These are phyloP conservation scores for Flammula alnicola DNA, from an alignment of 1,284 basidiomycete species.

Conservation along the genomic window DNA sequence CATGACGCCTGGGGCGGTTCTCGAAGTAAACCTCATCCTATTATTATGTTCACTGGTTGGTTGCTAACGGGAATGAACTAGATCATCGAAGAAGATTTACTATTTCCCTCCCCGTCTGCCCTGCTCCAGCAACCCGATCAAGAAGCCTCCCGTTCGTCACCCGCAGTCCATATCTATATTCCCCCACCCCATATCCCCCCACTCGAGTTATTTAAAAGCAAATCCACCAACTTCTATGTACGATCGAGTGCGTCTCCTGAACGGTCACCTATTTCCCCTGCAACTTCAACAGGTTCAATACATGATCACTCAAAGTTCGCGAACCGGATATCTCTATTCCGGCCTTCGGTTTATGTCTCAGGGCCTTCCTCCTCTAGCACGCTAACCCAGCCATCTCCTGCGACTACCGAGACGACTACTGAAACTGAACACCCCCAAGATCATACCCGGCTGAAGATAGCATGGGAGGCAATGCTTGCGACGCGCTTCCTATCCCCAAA, in stretches of 20 bases:
- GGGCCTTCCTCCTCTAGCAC: constrained; percentile 8
- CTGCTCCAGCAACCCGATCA: constrained; percentile 30
- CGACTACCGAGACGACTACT: neutral
- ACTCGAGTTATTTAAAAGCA: constrained; percentile 18
- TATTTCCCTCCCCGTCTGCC: constrained; percentile 61
- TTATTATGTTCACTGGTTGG: neutral
- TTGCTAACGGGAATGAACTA: constrained; percentile 29
- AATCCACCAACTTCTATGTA: constrained; percentile 18
- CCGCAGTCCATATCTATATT: constrained; percentile 8
- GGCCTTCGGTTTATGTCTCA: neutral
- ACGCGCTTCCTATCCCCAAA: constrained; percentile 60
- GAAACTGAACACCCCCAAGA: constrained; percentile 53
- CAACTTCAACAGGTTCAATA: constrained; percentile 4
- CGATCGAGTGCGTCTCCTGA: constrained; percentile 10
- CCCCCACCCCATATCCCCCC: too few relatives aligned
- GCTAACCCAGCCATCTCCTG: constrained; percentile 1
- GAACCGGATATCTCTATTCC: constrained; percentile 3
- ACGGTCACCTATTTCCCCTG: constrained; percentile 2
- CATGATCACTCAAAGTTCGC: constrained; percentile 1
- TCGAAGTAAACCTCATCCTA: constrained; percentile 56
- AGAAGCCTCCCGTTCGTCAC: constrained; percentile 8
- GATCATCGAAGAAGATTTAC: constrained; percentile 74
- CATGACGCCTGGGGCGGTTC: constrained; percentile 58
- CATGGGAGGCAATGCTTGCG: constrained; percentile 73
- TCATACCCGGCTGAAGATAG: constrained; percentile 60